Base-by-base conservation (phyloP, 108 stramenopile species). In the Stephanodiscus minutulus region DNA sequence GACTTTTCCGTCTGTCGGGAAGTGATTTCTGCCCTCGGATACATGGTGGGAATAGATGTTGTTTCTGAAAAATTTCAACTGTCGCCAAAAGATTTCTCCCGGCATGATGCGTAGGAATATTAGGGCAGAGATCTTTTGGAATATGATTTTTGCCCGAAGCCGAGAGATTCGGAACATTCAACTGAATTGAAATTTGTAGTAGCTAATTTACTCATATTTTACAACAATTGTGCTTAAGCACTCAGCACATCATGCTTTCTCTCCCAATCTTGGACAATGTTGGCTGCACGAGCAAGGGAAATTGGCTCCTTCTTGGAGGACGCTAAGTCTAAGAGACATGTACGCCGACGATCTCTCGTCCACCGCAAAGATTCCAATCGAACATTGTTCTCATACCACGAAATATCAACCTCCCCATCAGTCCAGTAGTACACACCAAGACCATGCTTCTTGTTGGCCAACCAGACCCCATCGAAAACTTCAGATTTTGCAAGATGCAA, bases 351-450 rank as follows among this genome's bases (percentile, higher is more conserved):
- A 65, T 81, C 79, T 13, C 73, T 81, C 1, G 68, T 72, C 79
- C 79, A 81, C 17, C 79, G 60, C 15, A 81, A 43, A 27, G 79
- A 81, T 60, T 73, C 68, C 31, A 68, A 6, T 47, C 79, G 68
- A 46, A 28, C 36, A 70, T 81, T 68, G 33, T 81, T 35, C 33
- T 73, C 47, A 35, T 81, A 81, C 72, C 66, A 67, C 9, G 68
- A 70, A n/a, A 81, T 37, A 54, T 81, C 79, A 46, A 68, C 79
- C n/a, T 81, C 79, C 5, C 79, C 79, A 35, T 81, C 79, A 21
- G 44, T 36, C 79, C 79, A 81, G 48, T 52, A 74, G 29, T 81
- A 81, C 5, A 62, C 31, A 0, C 79, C 79, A 46, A 81, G 37
- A 20, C 79, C 79, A 59, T 73, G 54, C 58, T 81, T 81, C 37